phyloP scores from a whole-genome alignment of 345 rosid species.

The Reutealis trisperma region DNA sequence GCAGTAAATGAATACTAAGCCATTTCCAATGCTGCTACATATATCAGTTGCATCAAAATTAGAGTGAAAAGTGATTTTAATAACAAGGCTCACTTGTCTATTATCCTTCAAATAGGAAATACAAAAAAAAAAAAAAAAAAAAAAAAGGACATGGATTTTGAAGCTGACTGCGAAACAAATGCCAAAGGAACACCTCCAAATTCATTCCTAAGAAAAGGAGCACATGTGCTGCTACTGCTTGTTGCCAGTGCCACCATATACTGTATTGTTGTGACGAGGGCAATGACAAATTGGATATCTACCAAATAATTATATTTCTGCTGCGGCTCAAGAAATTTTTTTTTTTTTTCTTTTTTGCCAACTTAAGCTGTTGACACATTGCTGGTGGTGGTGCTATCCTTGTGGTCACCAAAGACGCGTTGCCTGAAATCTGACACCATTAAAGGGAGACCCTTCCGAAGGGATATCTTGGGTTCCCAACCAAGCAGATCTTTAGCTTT shows the following conservation, averaged over 20 bases:
- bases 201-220: slow-evolving; percentile 9
- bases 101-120: not conserved
- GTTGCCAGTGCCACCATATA: not conserved
- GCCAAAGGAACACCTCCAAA: slow-evolving; percentile 15
- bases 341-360: slow-evolving; percentile 4
- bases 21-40: slow-evolving; percentile 5
- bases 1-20: not conserved
- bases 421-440: slow-evolving; percentile 95
- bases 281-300: slow-evolving; percentile 12
- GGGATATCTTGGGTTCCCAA: slow-evolving; percentile 91
- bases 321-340: not conserved
- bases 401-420: slow-evolving; percentile 90
- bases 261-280: not conserved
- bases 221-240: slow-evolving; percentile 9
- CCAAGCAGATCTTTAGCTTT: slow-evolving; percentile 87
- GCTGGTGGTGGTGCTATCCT: slow-evolving; percentile 41
- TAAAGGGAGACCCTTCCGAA: slow-evolving; percentile 83
- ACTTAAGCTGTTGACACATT: slow-evolving; percentile 40
- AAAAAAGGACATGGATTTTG: slow-evolving; percentile 1
- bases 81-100: slow-evolving; percentile 21
- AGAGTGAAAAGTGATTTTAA: not conserved
- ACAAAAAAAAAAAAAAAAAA: not conserved
- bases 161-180: slow-evolving; percentile 6
- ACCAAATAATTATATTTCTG: slow-evolving; percentile 5
- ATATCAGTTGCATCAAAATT: not conserved